A percentile compares a stretch with the other conserved stretches of the same genome.
These are phyloP conservation scores for Beauveria medogensis DNA, from an alignment of 2,329 filamentous ascomycete species.

Conservation along the genomic window DNA sequence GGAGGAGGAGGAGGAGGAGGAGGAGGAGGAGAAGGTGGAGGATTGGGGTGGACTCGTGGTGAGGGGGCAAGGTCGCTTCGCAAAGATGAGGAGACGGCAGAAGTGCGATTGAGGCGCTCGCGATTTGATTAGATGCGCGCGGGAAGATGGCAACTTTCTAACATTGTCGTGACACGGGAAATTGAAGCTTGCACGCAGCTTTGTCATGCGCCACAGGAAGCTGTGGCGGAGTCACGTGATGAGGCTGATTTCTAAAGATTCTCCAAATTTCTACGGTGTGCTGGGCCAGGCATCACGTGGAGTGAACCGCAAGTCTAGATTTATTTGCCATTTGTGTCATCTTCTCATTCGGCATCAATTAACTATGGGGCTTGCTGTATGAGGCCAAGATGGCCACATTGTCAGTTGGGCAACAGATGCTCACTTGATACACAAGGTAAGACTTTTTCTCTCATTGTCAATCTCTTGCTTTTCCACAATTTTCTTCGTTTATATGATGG, in stretches of 20 bases:
- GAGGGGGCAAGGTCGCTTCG: too few relatives aligned
- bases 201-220: background rate
- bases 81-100: too few relatives aligned
- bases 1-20: background rate
- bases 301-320: background rate
- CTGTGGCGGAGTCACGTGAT: slow-evolving; percentile 6
- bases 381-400: too few relatives aligned
- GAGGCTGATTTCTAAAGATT: slow-evolving; percentile 4
- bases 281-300: background rate
- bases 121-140: background rate
- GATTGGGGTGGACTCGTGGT: too few relatives aligned
- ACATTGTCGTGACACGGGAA: background rate
- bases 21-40: background rate
- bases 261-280: background rate
- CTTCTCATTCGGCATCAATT: background rate
- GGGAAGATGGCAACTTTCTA: background rate
- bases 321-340: background rate
- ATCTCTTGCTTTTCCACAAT: background rate
- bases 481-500: slow-evolving; percentile 23
- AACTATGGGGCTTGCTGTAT: too few relatives aligned
- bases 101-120: background rate
- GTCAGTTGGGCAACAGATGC: background rate
- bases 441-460: background rate
- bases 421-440: background rate
- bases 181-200: slow-evolving; percentile 1